Conservation (phyloP, 495 filamentous ascomycete species). For the Talaromyces liani region DNA sequence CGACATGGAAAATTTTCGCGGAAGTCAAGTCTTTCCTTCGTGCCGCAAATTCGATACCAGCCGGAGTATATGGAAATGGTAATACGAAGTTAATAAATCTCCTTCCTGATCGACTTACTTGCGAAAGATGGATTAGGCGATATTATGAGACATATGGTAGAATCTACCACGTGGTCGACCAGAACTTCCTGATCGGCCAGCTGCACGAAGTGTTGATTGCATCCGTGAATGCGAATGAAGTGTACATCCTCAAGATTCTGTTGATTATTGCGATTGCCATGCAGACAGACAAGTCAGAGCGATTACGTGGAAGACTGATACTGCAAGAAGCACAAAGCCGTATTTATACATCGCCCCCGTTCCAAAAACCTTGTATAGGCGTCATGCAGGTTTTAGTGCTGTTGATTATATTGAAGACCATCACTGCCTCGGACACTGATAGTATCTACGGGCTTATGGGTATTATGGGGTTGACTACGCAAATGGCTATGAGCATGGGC, state of each 20-base stretch:
- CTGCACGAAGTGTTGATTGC: not conserved
- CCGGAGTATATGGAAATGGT: not conserved
- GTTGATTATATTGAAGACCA: not conserved
- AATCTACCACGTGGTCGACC: not conserved
- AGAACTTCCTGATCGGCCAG: not conserved
- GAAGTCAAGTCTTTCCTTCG: not conserved
- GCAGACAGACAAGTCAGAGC: not conserved
- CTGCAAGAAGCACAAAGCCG: not conserved
- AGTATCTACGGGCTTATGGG: not conserved
- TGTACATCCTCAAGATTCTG: not conserved
- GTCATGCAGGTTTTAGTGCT: not conserved
- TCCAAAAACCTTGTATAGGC: not conserved
- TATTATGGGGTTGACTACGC: not conserved
- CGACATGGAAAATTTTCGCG: not conserved
- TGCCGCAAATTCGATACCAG: not conserved
- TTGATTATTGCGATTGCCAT: not conserved
- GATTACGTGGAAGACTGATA: not conserved
- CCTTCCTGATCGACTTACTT: not conserved
- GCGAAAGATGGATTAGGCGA: not conserved
- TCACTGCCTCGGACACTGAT: not conserved
- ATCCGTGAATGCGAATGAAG: not conserved
- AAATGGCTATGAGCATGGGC: not conserved
- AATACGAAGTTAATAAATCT: not conserved
- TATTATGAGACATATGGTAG: constrained; percentile 1
- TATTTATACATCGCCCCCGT: not conserved